Evolutionary conservation across 306 rosid species (phyloP), one percentile per base, ranked within the genome.

Genomic region (Begonia peltatifolia): DNA sequence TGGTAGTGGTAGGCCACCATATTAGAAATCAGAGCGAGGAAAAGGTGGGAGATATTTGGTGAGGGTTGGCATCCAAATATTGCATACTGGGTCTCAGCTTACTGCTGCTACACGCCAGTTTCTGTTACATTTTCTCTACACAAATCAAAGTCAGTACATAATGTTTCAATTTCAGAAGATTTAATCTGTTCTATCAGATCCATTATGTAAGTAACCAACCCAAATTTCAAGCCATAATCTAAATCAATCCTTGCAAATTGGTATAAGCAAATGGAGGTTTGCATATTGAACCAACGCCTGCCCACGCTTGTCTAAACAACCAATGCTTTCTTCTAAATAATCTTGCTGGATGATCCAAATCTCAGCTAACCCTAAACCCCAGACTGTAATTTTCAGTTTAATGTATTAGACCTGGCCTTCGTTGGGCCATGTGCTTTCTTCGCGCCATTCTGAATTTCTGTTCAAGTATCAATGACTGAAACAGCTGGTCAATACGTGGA

Each of bases 371-470:
- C n/a, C n/a, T n/a, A n/a, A n/a, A n/a, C n/a, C n/a, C 23, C 23
- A 20, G 14, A 11, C 9, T 47, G n/a, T 47, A 11, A 6, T 47
- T 20, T 20, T 9, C 2, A 55, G 42, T 60, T 22, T 46, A 47
- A 58, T 6, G 44, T 42, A 14, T 23, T 66, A 58, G 65, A 85
- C 95, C 87, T 48, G 95, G 92, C 41, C 99, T 95, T 54, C 99
- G 84, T 71, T 86, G 86, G 60, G 85, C 99, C 99, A 90, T 90
- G 76, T 90, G 95, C 75, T 90, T 90, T 78, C 99, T 86, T 54
- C 95, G 73, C 58, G 95, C 77, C 66, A 86, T 63, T 54, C 99
- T 79, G 59, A 90, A 57, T 70, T 90, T 90, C 99, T 90, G 78
- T 51, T 15, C 60, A 36, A 30, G 47, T 11, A 36, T 20, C 4